phyloP scores from a whole-genome alignment of 2,329 filamentous ascomycete genomes.

The Botrytis pseudocinerea region DNA sequence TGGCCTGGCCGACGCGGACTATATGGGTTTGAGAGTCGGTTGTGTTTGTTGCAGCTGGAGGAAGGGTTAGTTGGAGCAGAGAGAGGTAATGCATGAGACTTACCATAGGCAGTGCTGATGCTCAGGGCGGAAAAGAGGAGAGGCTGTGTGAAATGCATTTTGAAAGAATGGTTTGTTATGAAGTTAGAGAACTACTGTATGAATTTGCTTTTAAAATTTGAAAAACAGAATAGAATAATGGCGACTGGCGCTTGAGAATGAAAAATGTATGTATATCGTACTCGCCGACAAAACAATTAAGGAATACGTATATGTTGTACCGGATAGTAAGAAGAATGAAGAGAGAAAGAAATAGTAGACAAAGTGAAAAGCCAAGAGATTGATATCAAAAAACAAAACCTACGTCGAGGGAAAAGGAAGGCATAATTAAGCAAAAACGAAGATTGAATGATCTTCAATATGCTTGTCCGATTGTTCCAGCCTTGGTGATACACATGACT shows the following conservation, averaged over 20 bases:
- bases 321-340: background rate
- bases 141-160: slow-evolving; percentile 41
- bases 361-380: slow-evolving; percentile 18
- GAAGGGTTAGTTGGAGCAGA: background rate
- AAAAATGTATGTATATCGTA: slow-evolving; percentile 34
- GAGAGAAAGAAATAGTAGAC: slow-evolving; percentile 15
- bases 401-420: slow-evolving; percentile 22
- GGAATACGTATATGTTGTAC: slow-evolving; percentile 14
- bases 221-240: background rate
- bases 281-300: slow-evolving; percentile 38
- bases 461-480: slow-evolving; percentile 15
- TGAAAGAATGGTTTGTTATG: slow-evolving; percentile 28
- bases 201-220: no score
- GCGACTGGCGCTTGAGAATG: slow-evolving; percentile 37
- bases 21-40: slow-evolving; percentile 53
- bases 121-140: slow-evolving; percentile 37
- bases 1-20: slow-evolving; percentile 59
- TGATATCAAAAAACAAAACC: slow-evolving; percentile 19
- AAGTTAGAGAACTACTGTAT: slow-evolving; percentile 34
- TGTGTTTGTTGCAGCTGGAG: slow-evolving; percentile 20
- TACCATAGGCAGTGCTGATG: slow-evolving; percentile 38
- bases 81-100: slow-evolving; percentile 9
- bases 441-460: slow-evolving; percentile 31
- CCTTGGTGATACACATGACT: slow-evolving; percentile 5
- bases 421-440: slow-evolving; percentile 34